Evolutionary conservation across 106 monocot species (phyloP), one percentile per base, ranked within the genome.

Genomic region (Iris macrosiphon): DNA sequence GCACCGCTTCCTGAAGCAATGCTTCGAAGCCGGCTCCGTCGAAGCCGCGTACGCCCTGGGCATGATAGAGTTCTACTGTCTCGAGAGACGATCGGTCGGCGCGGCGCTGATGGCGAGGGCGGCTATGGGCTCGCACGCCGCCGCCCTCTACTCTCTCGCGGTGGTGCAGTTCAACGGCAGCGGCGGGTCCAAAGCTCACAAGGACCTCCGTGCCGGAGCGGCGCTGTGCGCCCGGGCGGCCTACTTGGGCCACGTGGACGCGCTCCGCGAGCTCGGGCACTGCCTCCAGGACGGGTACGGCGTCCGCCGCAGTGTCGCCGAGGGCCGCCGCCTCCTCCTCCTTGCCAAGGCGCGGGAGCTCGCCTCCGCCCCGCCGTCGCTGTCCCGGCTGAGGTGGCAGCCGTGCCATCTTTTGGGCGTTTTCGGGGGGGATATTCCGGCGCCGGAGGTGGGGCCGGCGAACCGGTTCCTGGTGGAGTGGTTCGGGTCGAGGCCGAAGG

Each of bases 381-480:
- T 43, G 12, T 29, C 26, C 13, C 24, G 9, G 17, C 6, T 12
- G 2, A 22, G 12, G 21, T 45, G 19, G 31, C 45, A 20, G n/a
- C 15, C 4, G 10, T n/a, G 54, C 31, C n/a, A n/a, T 4, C 38
- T 76, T 22, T 32, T 69, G 22, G 61, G 63, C 46, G 80, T 84
- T 45, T 84, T 76, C 65, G 78, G 91, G 0, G 79, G 75, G 46
- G 58, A 37, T 45, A 43, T 85, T 0, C 81, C 67, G 4, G 54
- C 48, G 33, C 60, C 68, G 31, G 81, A 81, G 55, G 52, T 51
- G 40, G 78, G 82, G 43, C 75, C 79, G 10, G 85, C 75, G 62
- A 92, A 87, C 68, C 59, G 45, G 52, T 92, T 92, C 53, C 26
- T 92, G 65, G 74, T 43, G 13, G 86, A 92, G 11, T 92, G 82